These are phyloP conservation scores for Zymoseptoria ardabiliae DNA, from an alignment of 2,329 filamentous ascomycete species.

Conservation along the genomic window DNA sequence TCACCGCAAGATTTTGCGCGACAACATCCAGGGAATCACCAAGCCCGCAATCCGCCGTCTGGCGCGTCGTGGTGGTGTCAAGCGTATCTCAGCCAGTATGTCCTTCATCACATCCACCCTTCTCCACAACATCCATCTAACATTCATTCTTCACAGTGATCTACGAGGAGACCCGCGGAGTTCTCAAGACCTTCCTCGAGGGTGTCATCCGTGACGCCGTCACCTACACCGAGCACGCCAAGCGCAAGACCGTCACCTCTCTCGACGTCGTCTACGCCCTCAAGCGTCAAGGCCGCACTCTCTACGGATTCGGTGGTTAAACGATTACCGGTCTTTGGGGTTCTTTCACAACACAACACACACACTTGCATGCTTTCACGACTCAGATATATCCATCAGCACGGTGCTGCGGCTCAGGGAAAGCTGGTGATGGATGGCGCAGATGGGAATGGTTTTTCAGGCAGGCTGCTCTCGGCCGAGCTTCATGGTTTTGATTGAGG, in stretches of 20 bases:
- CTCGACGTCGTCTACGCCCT: constrained; percentile 58
- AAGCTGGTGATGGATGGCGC: constrained; percentile 30
- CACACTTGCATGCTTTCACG: constrained; percentile 29
- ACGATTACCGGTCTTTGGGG: constrained; percentile 18
- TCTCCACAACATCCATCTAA: constrained; percentile 20
- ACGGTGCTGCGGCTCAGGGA: constrained; percentile 25
- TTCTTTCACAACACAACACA: constrained; percentile 4
- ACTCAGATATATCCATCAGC: constrained; percentile 31
- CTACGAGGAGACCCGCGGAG: constrained; percentile 76
- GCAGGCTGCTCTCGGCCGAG: constrained; percentile 22
- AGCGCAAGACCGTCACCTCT: constrained; percentile 65
- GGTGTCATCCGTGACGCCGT: constrained; percentile 72
- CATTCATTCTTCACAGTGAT: constrained; percentile 48
- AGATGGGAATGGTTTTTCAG: constrained; percentile 20
- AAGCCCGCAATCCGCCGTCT: constrained; percentile 98
- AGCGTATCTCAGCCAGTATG: constrained; percentile 95
- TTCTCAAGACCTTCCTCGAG: constrained; percentile 78
- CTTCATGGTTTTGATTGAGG: constrained; percentile 18
- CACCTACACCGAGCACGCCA: constrained; percentile 77
- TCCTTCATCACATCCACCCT: constrained; percentile 4
- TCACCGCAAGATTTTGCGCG: constrained; percentile 97
- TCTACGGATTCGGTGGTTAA: constrained; percentile 64
- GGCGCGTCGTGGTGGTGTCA: constrained; percentile 97
- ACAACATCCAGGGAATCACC: constrained; percentile 99
- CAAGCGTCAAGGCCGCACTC: constrained; percentile 57